These are phyloP conservation scores for Cardamine resedifolia DNA, from an alignment of 345 rosid species.

Conservation along the genomic window DNA sequence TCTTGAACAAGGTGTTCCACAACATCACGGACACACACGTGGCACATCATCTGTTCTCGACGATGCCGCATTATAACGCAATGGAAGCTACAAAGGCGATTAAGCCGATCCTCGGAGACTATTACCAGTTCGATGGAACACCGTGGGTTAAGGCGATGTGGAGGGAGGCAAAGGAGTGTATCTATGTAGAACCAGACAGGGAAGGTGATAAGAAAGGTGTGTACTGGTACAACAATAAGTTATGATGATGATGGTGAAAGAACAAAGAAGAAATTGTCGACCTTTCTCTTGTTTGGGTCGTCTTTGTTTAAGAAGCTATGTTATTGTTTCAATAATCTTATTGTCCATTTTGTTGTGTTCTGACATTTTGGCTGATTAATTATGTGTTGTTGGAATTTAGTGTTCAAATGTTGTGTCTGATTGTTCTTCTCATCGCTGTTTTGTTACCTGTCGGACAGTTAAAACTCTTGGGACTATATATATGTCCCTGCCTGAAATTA, in stretches of 20 bases:
- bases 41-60: constrained; percentile 80
- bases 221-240: constrained; percentile 73
- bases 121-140: constrained; percentile 75
- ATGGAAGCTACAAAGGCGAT: constrained; percentile 91
- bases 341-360: constrained; percentile 23
- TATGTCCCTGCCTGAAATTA: background rate
- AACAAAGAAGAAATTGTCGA: constrained; percentile 12
- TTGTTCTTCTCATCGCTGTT: constrained; percentile 32
- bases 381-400: constrained; percentile 23
- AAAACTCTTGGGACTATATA: constrained; percentile 9
- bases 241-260: constrained; percentile 37
- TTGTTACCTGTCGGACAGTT: constrained; percentile 21
- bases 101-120: constrained; percentile 77
- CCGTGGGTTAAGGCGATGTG: constrained; percentile 65
- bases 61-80: constrained; percentile 90
- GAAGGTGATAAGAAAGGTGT: constrained; percentile 63
- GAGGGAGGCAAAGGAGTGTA: constrained; percentile 92
- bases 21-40: constrained; percentile 88
- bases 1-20: constrained; percentile 82
- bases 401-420: constrained; percentile 16
- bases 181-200: constrained; percentile 76
- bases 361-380: constrained; percentile 27
- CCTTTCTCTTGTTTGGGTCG: constrained; percentile 18
- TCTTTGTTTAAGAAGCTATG: constrained; percentile 29
- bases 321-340: constrained; percentile 24